These are phyloP conservation scores for Tetrapisispora phaffii DNA, from an alignment of 805 yeast genomes.

Conservation along the genomic window DNA sequence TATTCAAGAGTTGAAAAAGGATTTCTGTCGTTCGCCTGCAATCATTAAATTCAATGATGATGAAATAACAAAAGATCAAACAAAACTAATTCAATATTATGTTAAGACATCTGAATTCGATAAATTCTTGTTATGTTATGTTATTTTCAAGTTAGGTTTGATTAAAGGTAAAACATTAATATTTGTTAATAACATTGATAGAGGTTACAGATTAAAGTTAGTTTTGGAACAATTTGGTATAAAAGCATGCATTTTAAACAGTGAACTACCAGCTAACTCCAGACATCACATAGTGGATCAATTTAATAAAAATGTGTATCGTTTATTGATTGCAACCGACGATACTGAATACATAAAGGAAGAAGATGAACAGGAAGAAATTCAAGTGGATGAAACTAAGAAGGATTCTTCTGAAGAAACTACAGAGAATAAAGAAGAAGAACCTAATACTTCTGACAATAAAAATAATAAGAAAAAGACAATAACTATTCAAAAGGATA, in stretches of 20 bases:
- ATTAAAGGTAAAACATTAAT: constrained; percentile 85
- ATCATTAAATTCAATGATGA: constrained; percentile 71
- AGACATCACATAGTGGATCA: constrained; percentile 92
- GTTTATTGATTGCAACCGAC: constrained; percentile 87
- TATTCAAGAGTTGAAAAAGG: constrained; percentile 60
- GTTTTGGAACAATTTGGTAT: constrained; percentile 93
- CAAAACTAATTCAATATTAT: constrained; percentile 71
- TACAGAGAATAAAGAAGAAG: constrained; percentile 12
- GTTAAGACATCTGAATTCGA: constrained; percentile 83
- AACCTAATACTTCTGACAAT: neutral
- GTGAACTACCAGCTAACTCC: constrained; percentile 88
- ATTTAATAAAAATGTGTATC: constrained; percentile 82
- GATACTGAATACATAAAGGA: constrained; percentile 57
- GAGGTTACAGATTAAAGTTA: constrained; percentile 85
- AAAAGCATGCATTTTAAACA: constrained; percentile 75
- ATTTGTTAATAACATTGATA: constrained; percentile 88
- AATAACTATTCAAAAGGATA: constrained; percentile 37
- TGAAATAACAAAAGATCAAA: constrained; percentile 39
- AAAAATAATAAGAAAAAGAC: constrained; percentile 19
- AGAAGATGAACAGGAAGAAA: constrained; percentile 34
- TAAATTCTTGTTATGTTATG: constrained; percentile 82
- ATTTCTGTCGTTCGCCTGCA: constrained; percentile 77
- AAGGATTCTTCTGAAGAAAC: constrained; percentile 7
- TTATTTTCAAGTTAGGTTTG: constrained; percentile 76
- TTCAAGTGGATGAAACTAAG: constrained; percentile 11